These are phyloP conservation scores for Puccinia polysora DNA, from an alignment of 1,284 basidiomycete species.

Conservation along the genomic window DNA sequence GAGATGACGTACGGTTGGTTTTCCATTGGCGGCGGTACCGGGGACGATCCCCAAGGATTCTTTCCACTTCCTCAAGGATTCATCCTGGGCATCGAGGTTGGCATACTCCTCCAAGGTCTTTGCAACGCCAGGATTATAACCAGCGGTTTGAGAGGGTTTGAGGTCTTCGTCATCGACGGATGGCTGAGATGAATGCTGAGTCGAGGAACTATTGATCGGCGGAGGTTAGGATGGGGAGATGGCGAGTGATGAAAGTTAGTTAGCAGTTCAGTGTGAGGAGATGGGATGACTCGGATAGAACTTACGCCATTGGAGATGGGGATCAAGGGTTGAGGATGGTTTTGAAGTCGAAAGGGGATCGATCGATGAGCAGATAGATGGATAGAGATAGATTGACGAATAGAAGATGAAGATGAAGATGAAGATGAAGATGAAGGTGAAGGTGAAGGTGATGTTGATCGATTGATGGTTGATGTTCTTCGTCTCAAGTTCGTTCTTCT, in stretches of 20 bases:
- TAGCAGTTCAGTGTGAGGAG: too few species aligned
- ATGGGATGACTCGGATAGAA: slow-evolving; percentile 54
- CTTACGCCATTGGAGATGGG: neutral
- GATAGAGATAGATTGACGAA: neutral
- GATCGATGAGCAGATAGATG: too few species aligned
- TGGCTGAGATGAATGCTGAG: slow-evolving; percentile 14
- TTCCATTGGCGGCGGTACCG: slow-evolving; percentile 55
- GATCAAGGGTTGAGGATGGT: neutral
- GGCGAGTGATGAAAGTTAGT: too few species aligned
- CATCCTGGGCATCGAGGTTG: slow-evolving; percentile 72
- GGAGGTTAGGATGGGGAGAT: neutral
- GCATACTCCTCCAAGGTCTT: slow-evolving; percentile 59
- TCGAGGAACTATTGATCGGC: neutral
- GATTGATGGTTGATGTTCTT: neutral
- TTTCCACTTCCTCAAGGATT: slow-evolving; percentile 76
- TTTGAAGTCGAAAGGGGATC: too few species aligned
- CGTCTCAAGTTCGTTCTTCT: neutral
- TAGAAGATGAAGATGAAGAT: slow-evolving; percentile 71
- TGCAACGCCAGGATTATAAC: slow-evolving; percentile 53
- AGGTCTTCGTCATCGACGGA: slow-evolving; percentile 46
- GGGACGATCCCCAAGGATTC: slow-evolving; percentile 76
- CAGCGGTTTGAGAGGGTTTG: slow-evolving; percentile 51
- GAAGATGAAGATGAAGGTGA: too few species aligned
- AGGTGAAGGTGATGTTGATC: neutral
- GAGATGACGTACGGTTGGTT: slow-evolving; percentile 50